Evolutionary conservation across 2,329 filamentous ascomycete genomes (phyloP).

Genomic region (Ambrosiella beaveri): DNA sequence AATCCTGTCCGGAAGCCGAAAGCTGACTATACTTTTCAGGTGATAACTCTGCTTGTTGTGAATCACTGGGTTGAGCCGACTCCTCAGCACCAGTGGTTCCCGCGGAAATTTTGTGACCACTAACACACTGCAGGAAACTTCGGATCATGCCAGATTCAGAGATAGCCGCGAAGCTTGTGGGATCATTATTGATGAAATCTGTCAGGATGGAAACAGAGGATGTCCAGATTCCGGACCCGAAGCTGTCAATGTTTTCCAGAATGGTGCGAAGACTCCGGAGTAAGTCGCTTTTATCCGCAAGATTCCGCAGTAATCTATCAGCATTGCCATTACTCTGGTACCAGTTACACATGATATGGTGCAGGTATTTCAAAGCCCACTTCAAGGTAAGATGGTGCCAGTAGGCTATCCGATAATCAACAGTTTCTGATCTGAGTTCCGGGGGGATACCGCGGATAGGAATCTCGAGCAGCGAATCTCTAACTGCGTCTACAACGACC

Average conservation of each 20-base stretch:
- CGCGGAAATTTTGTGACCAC: constrained; percentile 28
- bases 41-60: too few relatives aligned
- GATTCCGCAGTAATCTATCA: constrained; percentile 74
- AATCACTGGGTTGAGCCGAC: too few relatives aligned
- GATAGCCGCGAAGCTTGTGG: constrained; percentile 90
- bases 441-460: constrained; percentile 53
- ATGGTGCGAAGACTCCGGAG: constrained; percentile 64
- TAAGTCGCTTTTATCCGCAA: constrained; percentile 83
- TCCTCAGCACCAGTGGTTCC: constrained; percentile 17
- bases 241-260: constrained; percentile 60
- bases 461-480: constrained; percentile 49
- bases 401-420: constrained; percentile 87
- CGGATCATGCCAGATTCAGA: constrained; percentile 83
- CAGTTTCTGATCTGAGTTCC: constrained; percentile 55
- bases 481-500: constrained; percentile 63
- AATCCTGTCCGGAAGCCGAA: neutral
- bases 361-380: constrained; percentile 88
- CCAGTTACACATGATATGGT: constrained; percentile 78
- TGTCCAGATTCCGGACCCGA: constrained; percentile 90
- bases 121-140: constrained; percentile 70
- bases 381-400: constrained; percentile 87
- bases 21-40: too few relatives aligned
- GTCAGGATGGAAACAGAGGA: constrained; percentile 81
- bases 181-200: constrained; percentile 96
- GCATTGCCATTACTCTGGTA: constrained; percentile 57